A percentile compares a stretch with the other conserved stretches of the same genome.
phyloP scores from a whole-genome alignment of 2,329 filamentous ascomycete genomes.

The Akanthomyces dipterigenus region DNA sequence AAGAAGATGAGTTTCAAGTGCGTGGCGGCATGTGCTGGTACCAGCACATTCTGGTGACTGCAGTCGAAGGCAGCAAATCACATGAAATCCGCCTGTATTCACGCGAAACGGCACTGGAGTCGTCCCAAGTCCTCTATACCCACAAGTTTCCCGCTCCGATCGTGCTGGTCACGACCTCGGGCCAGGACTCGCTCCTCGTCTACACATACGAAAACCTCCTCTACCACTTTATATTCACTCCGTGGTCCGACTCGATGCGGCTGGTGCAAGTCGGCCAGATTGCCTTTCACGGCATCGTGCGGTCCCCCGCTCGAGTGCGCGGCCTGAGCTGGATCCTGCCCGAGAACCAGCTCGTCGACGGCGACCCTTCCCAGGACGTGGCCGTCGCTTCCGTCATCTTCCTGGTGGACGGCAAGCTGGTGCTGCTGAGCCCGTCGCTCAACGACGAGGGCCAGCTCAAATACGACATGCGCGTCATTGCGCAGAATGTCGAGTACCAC shows the following conservation, averaged over 20 bases:
- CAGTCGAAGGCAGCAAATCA: constrained; percentile 76
- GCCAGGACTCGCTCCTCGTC: constrained; percentile 88
- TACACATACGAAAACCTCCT: constrained; percentile 96
- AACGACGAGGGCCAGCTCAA: constrained; percentile 80
- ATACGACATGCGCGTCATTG: constrained; percentile 96
- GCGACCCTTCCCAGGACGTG: constrained; percentile 93
- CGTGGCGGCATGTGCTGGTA: constrained; percentile 98
- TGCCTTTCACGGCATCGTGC: constrained; percentile 90
- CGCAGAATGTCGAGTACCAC: constrained; percentile 94
- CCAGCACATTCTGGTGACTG: constrained; percentile 87
- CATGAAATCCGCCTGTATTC: constrained; percentile 92
- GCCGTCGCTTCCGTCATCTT: constrained; percentile 89
- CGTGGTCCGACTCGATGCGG: constrained; percentile 60
- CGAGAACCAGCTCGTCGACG: constrained; percentile 79
- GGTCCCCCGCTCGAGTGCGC: constrained; percentile 85
- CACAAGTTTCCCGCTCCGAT: constrained; percentile 77
- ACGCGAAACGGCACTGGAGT: constrained; percentile 72
- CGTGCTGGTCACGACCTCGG: constrained; percentile 83
- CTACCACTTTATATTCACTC: constrained; percentile 87
- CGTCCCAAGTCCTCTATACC: constrained; percentile 63
- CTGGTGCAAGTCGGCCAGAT: constrained; percentile 96
- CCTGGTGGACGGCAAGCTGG: constrained; percentile 94
- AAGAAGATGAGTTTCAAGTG: constrained; percentile 87
- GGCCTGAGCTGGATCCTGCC: constrained; percentile 94
- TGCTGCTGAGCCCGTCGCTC: constrained; percentile 79